These are phyloP conservation scores for Fusarium drepaniforme DNA, from an alignment of 2,329 filamentous ascomycete species.

Conservation along the genomic window DNA sequence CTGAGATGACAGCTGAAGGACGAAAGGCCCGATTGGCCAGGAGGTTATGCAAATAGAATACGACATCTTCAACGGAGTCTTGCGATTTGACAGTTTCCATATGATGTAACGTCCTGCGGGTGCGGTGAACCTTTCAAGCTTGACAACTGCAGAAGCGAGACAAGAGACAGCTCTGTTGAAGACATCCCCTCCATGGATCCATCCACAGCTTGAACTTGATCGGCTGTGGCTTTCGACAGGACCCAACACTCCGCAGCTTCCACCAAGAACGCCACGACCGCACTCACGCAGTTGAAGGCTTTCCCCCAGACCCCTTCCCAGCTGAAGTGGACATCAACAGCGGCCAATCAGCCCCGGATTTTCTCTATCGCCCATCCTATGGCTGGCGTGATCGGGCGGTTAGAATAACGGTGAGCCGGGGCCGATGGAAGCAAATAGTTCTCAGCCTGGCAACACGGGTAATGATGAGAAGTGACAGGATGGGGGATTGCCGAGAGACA, in stretches of 20 bases:
- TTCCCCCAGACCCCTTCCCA: slow-evolving; percentile 8
- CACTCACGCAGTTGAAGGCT: background rate
- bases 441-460: background rate
- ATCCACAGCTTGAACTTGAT: background rate
- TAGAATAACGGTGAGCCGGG: slow-evolving; percentile 6
- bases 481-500: background rate
- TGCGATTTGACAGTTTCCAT: background rate
- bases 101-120: background rate
- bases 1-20: background rate
- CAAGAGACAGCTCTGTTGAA: background rate
- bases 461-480: slow-evolving; percentile 4
- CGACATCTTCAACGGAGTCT: background rate
- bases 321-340: slow-evolving; percentile 17
- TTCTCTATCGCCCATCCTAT: background rate
- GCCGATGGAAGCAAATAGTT: background rate
- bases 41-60: background rate
- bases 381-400: background rate
- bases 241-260: background rate
- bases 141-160: background rate
- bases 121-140: background rate
- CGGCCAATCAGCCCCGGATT: slow-evolving; percentile 2
- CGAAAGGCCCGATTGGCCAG: background rate
- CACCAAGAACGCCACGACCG: slow-evolving; percentile 7
- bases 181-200: background rate
- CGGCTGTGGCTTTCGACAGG: background rate